Evolutionary conservation across 345 rosid genomes (phyloP).

Genomic region (Melastoma malabathricum): DNA sequence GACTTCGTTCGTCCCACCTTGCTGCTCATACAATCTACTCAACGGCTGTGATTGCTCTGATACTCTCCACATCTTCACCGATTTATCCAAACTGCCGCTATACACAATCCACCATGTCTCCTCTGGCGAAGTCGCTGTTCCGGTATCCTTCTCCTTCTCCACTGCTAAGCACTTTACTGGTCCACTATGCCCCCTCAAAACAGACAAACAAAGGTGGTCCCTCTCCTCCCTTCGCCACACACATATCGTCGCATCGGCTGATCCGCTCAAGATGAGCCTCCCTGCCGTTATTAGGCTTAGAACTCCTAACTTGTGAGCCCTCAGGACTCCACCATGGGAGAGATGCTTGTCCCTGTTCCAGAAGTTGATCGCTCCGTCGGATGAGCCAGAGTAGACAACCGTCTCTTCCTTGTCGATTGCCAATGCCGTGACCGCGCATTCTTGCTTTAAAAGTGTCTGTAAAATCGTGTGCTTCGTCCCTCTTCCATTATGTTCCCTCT

Average conservation of each 20-base stretch:
- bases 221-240: constrained; percentile 56
- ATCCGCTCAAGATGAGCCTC: constrained; percentile 62
- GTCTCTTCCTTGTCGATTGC: constrained; percentile 42
- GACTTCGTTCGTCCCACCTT: neutral
- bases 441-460: constrained; percentile 66
- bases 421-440: constrained; percentile 65
- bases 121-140: constrained; percentile 6
- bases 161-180: constrained; percentile 89
- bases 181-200: constrained; percentile 55
- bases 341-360: constrained; percentile 54
- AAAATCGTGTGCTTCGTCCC: constrained; percentile 81
- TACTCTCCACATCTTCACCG: constrained; percentile 82
- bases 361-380: constrained; percentile 71
- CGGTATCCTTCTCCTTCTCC: constrained; percentile 42
- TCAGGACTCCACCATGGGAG: constrained; percentile 50
- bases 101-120: constrained; percentile 66
- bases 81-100: constrained; percentile 87
- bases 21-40: constrained; percentile 8
- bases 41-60: constrained; percentile 43
- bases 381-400: constrained; percentile 62
- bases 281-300: constrained; percentile 63
- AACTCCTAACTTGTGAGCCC: constrained; percentile 70
- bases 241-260: constrained; percentile 71
- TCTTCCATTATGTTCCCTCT: constrained; percentile 72
- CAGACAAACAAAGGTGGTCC: constrained; percentile 47